Base-by-base conservation (phyloP, 768 basidiomycete genomes). In the Russula sp. region DNA sequence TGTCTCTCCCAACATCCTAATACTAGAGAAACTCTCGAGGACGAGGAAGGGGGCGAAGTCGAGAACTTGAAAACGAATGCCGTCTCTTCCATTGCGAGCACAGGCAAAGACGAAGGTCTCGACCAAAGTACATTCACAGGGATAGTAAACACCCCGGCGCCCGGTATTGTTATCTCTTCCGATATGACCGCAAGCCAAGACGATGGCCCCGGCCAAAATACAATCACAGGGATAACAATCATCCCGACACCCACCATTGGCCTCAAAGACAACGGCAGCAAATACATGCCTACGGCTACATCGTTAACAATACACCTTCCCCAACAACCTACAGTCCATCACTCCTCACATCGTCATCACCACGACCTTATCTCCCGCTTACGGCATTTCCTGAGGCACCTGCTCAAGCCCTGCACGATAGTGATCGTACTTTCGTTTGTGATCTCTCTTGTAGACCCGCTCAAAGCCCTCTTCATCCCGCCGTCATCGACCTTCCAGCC, bases 401-500 rank as follows among this genome's bases (percentile, higher is more conserved):
- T 85, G 8, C 64, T 81, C 24, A 76, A 73, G 1, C 84, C 87
- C 0, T 72, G 79, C 0, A 84, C 85, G 0, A 67, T 86, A 11
- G 73, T 83, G 5, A 85, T 89, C 58, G 69, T 85, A 59, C 16
- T 80, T 36, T 74, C 83, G 0, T 80, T 89, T 59, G 76, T 82
- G 53, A 80, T 87, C 64, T 79, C 86, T 1, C 75, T 88, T 24
- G 71, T 87, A 1, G 79, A 80, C 2, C 74, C 76, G 10, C 78
- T 89, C 63, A 88, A 88, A 67, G 84, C 80, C 0, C 76, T 89
- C 4, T 88, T 89, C 67, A 75, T 86, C 2, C 57, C 75, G 14
- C 76, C 84, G 3, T 74, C 78, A 1, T 77, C 78, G 1, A 74
- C 77, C 36, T 1, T 66, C 74, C 40, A 84, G 81, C 59, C 79